Percentiles rank a stretch among this genome's conserved stretches.
These are phyloP conservation scores for Diutina sp. DNA, from an alignment of 1,139 yeast species.

Conservation along the genomic window DNA sequence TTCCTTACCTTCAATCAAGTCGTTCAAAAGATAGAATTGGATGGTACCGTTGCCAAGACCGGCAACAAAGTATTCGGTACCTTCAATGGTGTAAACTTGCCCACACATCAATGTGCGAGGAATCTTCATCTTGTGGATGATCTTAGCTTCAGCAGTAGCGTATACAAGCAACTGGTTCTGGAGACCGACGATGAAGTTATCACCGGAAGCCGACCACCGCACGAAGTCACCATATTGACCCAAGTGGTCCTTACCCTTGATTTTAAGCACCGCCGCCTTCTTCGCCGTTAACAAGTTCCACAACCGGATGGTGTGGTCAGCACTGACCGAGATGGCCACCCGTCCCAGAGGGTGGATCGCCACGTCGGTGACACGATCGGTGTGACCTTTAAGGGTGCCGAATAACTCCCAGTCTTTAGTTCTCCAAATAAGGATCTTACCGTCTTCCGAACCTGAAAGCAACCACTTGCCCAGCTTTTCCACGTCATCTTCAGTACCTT, in stretches of 20 bases:
- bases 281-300: slow-evolving; percentile 99
- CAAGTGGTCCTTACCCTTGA: slow-evolving; percentile 51
- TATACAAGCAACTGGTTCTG: slow-evolving; percentile 53
- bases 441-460: slow-evolving; percentile 84
- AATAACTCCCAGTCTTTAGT: slow-evolving; percentile 94
- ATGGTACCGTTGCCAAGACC: slow-evolving; percentile 72
- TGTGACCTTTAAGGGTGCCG: slow-evolving; percentile 81
- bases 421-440: slow-evolving; percentile 85
- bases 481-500: slow-evolving; percentile 9
- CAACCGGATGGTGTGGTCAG: slow-evolving; percentile 68
- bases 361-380: slow-evolving; percentile 63
- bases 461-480: slow-evolving; percentile 67
- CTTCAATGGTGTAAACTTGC: slow-evolving; percentile 33
- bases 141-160: slow-evolving; percentile 41
- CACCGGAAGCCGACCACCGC: slow-evolving; percentile 52
- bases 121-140: slow-evolving; percentile 35
- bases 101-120: slow-evolving; percentile 57
- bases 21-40: slow-evolving; percentile 30
- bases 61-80: slow-evolving; percentile 43
- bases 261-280: slow-evolving; percentile 75
- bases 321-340: slow-evolving; percentile 81
- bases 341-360: slow-evolving; percentile 90
- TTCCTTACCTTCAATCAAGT: slow-evolving; percentile 11
- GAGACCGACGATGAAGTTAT: slow-evolving; percentile 64
- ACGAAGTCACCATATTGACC: slow-evolving; percentile 60